Evolutionary conservation across 2,329 filamentous ascomycete species (phyloP).

Genomic region (Phoma sp.): DNA sequence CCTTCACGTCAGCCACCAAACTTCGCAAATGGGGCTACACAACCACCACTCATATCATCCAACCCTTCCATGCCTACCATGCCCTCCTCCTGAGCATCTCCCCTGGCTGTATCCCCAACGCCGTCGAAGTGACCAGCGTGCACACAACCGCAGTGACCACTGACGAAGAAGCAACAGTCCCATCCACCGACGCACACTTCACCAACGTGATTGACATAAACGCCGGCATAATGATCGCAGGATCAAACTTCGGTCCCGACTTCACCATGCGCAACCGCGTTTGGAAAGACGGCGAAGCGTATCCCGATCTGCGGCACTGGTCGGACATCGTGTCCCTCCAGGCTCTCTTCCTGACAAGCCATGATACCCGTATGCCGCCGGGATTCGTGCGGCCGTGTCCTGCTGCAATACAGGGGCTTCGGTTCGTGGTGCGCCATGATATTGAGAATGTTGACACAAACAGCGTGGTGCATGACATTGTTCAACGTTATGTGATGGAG

Average conservation of each 20-base stretch:
- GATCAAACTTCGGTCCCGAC: background rate
- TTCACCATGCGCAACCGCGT: background rate
- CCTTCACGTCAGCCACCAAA: background rate
- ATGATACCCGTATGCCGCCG: background rate
- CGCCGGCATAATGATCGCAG: background rate
- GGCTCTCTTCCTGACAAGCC: background rate
- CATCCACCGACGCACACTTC: background rate
- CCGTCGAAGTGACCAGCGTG: background rate
- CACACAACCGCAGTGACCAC: background rate
- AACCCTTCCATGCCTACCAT: background rate
- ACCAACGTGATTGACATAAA: background rate
- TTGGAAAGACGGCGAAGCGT: background rate
- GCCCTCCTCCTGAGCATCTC: background rate
- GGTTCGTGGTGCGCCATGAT: constrained; percentile 9
- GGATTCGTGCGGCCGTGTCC: background rate
- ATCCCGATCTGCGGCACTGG: constrained; percentile 12
- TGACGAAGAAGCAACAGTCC: background rate
- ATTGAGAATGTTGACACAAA: constrained; percentile 9
- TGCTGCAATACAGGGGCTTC: background rate
- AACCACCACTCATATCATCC: background rate
- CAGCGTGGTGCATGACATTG: background rate
- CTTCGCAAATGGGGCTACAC: background rate
- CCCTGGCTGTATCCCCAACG: background rate
- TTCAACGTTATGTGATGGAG: background rate
- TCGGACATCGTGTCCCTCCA: constrained; percentile 25